Conservation (phyloP, 176 grass and related monocot genomes). For the Tillandsia fasciculata region DNA sequence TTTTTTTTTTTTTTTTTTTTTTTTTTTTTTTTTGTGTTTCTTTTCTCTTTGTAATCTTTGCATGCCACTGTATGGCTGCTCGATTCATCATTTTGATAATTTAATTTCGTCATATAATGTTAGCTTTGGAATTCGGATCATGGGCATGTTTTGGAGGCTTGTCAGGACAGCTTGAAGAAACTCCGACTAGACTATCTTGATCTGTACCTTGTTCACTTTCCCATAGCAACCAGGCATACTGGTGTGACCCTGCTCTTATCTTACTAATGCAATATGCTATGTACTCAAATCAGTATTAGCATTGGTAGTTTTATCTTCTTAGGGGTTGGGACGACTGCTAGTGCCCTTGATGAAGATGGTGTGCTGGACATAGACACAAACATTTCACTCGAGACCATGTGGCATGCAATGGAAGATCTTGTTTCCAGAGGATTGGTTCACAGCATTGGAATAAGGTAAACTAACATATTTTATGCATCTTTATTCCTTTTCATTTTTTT, state of each 20-base stretch:
- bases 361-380: constrained; percentile 89
- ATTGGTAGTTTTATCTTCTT: neutral
- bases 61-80: neutral
- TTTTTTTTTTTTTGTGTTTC: neutral
- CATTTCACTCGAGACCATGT: constrained; percentile 90
- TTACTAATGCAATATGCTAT: constrained; percentile 8
- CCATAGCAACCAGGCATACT: constrained; percentile 63
- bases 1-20: neutral
- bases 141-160: constrained; percentile 65
- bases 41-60: no score
- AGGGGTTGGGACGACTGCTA: constrained; percentile 74
- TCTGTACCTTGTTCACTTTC: constrained; percentile 83
- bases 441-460: constrained; percentile 87
- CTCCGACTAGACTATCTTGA: constrained; percentile 66
- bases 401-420: constrained; percentile 96
- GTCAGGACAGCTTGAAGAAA: constrained; percentile 79
- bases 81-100: neutral
- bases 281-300: neutral
- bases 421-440: constrained; percentile 63
- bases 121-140: constrained; percentile 92
- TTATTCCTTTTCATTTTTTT: neutral
- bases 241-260: constrained; percentile 23
- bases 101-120: constrained; percentile 3
- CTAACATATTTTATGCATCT: neutral
- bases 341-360: constrained; percentile 71